These are phyloP conservation scores for Talaromyces albobiverticillius DNA, from an alignment of 2,329 filamentous ascomycete species.

Conservation along the genomic window DNA sequence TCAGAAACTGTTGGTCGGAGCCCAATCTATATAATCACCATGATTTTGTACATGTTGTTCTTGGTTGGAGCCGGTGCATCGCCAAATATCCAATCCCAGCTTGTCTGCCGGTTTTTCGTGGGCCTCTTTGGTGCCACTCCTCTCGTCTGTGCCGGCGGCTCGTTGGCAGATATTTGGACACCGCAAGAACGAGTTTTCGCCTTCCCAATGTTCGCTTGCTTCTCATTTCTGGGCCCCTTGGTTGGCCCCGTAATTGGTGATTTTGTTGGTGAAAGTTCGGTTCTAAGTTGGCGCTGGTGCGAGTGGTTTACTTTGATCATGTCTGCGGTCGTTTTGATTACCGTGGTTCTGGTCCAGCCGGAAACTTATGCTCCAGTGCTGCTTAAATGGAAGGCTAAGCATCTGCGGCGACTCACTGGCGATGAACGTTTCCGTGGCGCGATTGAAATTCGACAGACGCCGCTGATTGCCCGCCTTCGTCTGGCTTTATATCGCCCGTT, in stretches of 20 bases:
- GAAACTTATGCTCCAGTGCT: constrained; percentile 52
- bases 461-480: constrained; percentile 39
- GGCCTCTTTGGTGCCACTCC: constrained; percentile 48
- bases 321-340: constrained; percentile 29
- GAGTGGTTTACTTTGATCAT: constrained; percentile 46
- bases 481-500: constrained; percentile 48
- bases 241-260: constrained; percentile 45
- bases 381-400: constrained; percentile 44
- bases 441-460: constrained; percentile 42
- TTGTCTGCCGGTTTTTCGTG: constrained; percentile 50
- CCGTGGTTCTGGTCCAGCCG: constrained; percentile 45
- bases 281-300: constrained; percentile 47
- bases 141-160: constrained; percentile 43
- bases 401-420: constrained; percentile 39
- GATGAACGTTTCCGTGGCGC: constrained; percentile 49
- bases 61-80: constrained; percentile 49
- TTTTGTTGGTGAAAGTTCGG: constrained; percentile 38
- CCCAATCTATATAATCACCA: constrained; percentile 46
- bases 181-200: constrained; percentile 47
- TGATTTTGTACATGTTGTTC: constrained; percentile 49
- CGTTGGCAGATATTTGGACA: constrained; percentile 45
- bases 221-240: constrained; percentile 35
- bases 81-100: constrained; percentile 46
- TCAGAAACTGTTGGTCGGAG: constrained; percentile 49
- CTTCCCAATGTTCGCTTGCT: constrained; percentile 51